Conservation (phyloP, 352 stramenopile species). For the Pythium aristosporum region DNA sequence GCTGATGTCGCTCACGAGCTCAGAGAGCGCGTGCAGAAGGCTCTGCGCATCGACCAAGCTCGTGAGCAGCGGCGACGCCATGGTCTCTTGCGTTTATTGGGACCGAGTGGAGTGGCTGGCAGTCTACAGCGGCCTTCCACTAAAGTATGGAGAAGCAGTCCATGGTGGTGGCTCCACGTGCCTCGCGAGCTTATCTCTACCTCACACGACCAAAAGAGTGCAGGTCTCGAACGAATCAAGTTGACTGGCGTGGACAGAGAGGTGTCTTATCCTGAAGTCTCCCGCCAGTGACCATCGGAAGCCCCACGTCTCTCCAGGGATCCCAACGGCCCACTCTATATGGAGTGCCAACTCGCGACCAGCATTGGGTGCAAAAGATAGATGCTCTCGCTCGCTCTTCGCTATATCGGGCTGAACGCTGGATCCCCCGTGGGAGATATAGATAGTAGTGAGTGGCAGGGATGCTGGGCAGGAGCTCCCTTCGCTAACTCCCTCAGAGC, state of each 20-base stretch:
- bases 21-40: constrained; percentile 35
- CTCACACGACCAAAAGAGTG: neutral
- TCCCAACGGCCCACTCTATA: neutral
- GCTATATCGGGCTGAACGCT: too few species aligned
- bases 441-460: too few species aligned
- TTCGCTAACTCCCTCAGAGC: neutral
- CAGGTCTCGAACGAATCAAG: too few species aligned
- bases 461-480: too few species aligned
- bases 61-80: constrained; percentile 28
- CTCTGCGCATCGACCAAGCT: constrained; percentile 45
- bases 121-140: too few species aligned
- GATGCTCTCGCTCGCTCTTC: neutral
- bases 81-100: neutral
- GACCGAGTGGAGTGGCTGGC: too few species aligned
- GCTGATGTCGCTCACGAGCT: constrained; percentile 41
- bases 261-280: too few species aligned
- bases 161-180: neutral
- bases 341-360: neutral
- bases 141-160: neutral
- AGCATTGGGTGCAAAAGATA: neutral
- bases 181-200: constrained; percentile 1
- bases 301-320: too few species aligned
- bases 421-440: too few species aligned
- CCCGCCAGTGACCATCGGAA: too few species aligned
- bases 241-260: too few species aligned